phyloP scores from a whole-genome alignment of 164 flowering plant species.

The Liriodendron chinense region DNA sequence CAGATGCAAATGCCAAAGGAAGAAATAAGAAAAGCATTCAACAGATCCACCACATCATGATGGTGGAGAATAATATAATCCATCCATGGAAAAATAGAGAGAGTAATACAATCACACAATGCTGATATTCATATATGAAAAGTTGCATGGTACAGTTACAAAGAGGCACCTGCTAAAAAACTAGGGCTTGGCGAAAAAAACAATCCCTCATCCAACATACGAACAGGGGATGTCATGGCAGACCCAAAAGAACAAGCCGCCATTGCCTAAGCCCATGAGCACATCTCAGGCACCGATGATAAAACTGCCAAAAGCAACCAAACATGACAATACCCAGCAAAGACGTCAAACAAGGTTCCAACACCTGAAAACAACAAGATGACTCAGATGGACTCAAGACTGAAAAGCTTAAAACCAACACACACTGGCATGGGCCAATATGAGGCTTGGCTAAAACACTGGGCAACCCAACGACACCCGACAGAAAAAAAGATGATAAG shows the following conservation, averaged over 20 bases:
- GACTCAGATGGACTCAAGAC: conserved; percentile 2
- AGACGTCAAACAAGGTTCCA: neutral
- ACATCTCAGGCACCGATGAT: conserved; percentile 19
- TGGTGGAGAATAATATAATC: too few relatives aligned
- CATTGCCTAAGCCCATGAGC: conserved; percentile 13
- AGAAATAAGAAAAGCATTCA: too few relatives aligned
- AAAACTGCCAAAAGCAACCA: conserved; percentile 22
- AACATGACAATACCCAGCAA: neutral
- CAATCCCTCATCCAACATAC: neutral
- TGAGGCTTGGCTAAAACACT: conserved; percentile 18
- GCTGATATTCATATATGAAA: neutral
- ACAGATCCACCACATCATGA: too few relatives aligned
- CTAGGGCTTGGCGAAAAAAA: conserved; percentile 17
- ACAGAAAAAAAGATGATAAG: neutral
- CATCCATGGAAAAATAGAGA: neutral
- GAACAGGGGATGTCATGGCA: conserved; percentile 12
- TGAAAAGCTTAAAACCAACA: conserved; percentile 3
- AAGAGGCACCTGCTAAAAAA: conserved; percentile 12
- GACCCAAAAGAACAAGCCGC: conserved; percentile 6
- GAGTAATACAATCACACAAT: neutral
- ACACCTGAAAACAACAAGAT: neutral
- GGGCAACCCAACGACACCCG: conserved; percentile 2
- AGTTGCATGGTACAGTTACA: conserved; percentile 14
- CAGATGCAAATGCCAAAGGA: too few relatives aligned
- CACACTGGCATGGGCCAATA: conserved; percentile 9